A percentile compares a stretch with the other conserved stretches of the same genome.
Conservation (phyloP, 768 basidiomycete species). For the Pleurotus salmoneostramineus region DNA sequence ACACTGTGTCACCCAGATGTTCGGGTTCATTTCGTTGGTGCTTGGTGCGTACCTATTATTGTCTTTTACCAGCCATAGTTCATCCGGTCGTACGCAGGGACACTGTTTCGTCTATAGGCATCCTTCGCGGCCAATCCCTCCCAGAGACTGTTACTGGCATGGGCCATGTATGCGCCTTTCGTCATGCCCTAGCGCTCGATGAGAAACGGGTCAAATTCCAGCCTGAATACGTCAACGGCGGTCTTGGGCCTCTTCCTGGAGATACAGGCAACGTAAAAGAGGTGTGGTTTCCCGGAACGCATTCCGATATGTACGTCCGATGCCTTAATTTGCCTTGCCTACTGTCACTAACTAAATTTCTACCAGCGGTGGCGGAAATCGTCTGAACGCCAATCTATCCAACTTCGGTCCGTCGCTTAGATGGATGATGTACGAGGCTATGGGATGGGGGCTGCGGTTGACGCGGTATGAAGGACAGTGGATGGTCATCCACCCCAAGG, state of each 20-base stretch:
- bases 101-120: slow-evolving; percentile 41
- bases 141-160: slow-evolving; percentile 23
- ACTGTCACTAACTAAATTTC: not conserved
- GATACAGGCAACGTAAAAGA: slow-evolving; percentile 17
- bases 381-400: slow-evolving; percentile 13
- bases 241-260: not conserved
- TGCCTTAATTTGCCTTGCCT: not conserved
- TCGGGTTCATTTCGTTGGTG: slow-evolving; percentile 40
- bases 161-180: slow-evolving; percentile 35
- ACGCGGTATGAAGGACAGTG: not conserved
- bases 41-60: slow-evolving; percentile 25
- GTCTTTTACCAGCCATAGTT: not conserved
- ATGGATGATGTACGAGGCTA: slow-evolving; percentile 11
- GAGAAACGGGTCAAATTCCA: slow-evolving; percentile 43
- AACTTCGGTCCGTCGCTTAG: slow-evolving; percentile 14
- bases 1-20: slow-evolving; percentile 20
- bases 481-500: not conserved
- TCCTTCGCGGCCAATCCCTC: slow-evolving; percentile 23
- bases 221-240: slow-evolving; percentile 29
- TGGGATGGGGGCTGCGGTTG: not conserved
- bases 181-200: slow-evolving; percentile 44
- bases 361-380: slow-evolving; percentile 16
- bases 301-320: slow-evolving; percentile 26
- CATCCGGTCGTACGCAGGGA: slow-evolving; percentile 25
- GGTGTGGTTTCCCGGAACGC: slow-evolving; percentile 25